phyloP scores from a whole-genome alignment of 1,284 basidiomycete genomes.

The Cystobasidiaceae sp. region DNA sequence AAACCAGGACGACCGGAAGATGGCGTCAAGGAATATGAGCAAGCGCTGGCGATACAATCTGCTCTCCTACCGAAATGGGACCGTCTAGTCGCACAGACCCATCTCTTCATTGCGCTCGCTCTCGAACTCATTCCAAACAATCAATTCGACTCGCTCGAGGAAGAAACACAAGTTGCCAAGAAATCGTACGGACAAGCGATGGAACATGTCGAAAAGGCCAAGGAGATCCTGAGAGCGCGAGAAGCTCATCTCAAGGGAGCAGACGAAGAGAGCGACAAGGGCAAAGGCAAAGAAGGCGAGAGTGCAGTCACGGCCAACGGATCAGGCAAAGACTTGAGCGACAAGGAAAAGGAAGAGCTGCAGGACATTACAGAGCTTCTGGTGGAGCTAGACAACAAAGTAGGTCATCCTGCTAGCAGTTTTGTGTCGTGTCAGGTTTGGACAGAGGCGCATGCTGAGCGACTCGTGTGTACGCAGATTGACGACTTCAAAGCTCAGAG shows the following conservation, averaged over 20 bases:
- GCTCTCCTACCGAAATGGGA: slow-evolving; percentile 32
- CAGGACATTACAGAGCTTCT: slow-evolving; percentile 36
- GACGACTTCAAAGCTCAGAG: slow-evolving; percentile 40
- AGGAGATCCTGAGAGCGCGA: slow-evolving; percentile 35
- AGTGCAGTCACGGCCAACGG: slow-evolving; percentile 9
- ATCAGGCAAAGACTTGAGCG: slow-evolving; percentile 18
- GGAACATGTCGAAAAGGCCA: slow-evolving; percentile 40
- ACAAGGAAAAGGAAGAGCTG: slow-evolving; percentile 35
- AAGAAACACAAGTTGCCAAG: slow-evolving; percentile 11
- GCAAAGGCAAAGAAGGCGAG: slow-evolving; percentile 27
- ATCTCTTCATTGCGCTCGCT: slow-evolving; percentile 42
- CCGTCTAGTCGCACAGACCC: slow-evolving; percentile 39
- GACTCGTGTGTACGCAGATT: slow-evolving; percentile 34
- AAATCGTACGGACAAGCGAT: slow-evolving; percentile 35
- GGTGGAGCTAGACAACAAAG: slow-evolving; percentile 38
- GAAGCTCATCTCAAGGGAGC: slow-evolving; percentile 13
- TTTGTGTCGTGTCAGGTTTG: neutral
- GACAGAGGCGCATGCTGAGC: neutral
- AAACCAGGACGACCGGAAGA: slow-evolving; percentile 37
- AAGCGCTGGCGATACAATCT: slow-evolving; percentile 33
- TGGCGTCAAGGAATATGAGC: slow-evolving; percentile 39
- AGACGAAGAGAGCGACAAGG: slow-evolving; percentile 5
- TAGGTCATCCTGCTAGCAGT: slow-evolving; percentile 12
- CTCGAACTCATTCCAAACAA: slow-evolving; percentile 39
- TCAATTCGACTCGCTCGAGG: slow-evolving; percentile 4